Evolutionary conservation across 495 filamentous ascomycete genomes (phyloP), one percentile per base, ranked within the genome.

Genomic region (Gamarada debralockiae): DNA sequence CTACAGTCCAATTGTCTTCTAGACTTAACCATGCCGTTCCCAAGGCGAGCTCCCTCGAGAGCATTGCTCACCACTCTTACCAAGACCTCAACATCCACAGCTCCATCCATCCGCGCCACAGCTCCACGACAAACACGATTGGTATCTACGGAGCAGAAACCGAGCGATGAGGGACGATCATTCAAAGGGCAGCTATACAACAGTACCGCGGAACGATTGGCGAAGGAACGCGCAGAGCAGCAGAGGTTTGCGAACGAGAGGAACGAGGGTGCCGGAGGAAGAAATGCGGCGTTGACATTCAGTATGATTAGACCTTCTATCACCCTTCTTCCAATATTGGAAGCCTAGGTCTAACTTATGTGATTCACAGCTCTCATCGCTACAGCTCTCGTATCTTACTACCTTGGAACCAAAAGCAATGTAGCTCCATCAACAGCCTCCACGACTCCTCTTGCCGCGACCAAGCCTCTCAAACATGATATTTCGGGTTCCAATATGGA

Each of bases 171-270:
- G 27, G 53, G 70, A 21, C 61, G 69, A 39, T 79, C 81, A 3
- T 97, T 98, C 74, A 82, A 87, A 57, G 86, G 83, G 15, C 93
- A 98, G 72, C 72, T 98, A 52, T 91, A 89, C 52, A 82, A 93
- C 61, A 95, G 88, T 58, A 92, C 92, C 27, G 73, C 80, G 48
- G 73, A 83, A 59, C 83, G 93, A 10, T 69, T 97, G 50, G 75
- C 85, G 62, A 74, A 84, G 21, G 92, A 98, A 66, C 75, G 78
- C 38, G 80, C 76, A 12, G 84, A 91, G 57, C 81, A 86, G 50
- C 76, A 79, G 57, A 77, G 83, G 46, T 84, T 84, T 63, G 78
- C 83, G 17, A 69, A 73, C 41, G 72, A 80, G 52, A 71, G 80
- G 50, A 72, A 75, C 33, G 71, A 76, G 52, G 75, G 73, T 0